phyloP scores from a whole-genome alignment of 2,329 filamentous ascomycete species.

The Fusarium odoratissimum region DNA sequence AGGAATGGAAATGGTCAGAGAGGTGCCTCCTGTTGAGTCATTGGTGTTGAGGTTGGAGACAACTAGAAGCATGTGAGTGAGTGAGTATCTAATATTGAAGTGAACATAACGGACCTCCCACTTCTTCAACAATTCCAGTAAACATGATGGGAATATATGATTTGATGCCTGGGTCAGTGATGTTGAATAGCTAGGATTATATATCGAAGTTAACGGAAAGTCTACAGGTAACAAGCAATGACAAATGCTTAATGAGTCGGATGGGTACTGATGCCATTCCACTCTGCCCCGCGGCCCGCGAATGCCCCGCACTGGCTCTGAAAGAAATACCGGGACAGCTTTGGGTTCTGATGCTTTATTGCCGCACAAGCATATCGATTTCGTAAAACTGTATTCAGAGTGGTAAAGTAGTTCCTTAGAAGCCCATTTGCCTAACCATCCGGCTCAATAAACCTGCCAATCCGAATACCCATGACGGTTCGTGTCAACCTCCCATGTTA shows the following conservation, averaged over 20 bases:
- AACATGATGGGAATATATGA: slow-evolving; percentile 73
- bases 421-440: neutral
- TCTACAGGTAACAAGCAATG: slow-evolving; percentile 24
- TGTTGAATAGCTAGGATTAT: neutral
- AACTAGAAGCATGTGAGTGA: slow-evolving; percentile 65
- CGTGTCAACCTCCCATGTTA: neutral
- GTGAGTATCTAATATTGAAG: slow-evolving; percentile 34
- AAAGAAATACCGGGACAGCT: slow-evolving; percentile 16
- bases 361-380: no score
- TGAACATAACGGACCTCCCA: slow-evolving; percentile 77
- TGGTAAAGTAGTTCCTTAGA: no score
- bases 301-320: slow-evolving; percentile 42
- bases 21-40: slow-evolving; percentile 88
- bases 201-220: neutral
- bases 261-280: slow-evolving; percentile 16
- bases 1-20: slow-evolving; percentile 82
- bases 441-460: neutral
- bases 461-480: neutral
- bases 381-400: neutral
- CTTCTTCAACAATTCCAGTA: slow-evolving; percentile 91
- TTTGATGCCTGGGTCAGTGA: neutral
- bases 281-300: slow-evolving; percentile 28
- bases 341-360: neutral
- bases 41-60: slow-evolving; percentile 84
- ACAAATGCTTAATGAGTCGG: slow-evolving; percentile 41